Conservation (phyloP, 345 rosid species). For the Draba incana region DNA sequence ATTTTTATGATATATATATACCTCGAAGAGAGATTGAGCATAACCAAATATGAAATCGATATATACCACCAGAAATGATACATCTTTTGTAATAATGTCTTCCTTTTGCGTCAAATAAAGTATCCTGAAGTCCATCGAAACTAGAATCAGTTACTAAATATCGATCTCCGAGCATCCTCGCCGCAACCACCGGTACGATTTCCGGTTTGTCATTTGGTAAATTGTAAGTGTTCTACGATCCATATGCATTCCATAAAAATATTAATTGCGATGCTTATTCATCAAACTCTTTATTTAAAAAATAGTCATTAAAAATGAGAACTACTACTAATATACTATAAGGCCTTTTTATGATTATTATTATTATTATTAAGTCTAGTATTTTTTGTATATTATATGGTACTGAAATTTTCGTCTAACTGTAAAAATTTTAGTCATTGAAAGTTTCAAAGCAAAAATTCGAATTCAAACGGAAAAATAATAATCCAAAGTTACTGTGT, state of each 20-base stretch:
- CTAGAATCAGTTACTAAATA: background rate
- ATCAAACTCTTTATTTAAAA: background rate
- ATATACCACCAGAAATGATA: conserved; percentile 10
- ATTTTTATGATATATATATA: background rate
- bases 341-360: too few species aligned
- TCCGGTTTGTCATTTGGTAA: background rate
- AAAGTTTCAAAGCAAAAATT: too few species aligned
- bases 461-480: too few species aligned
- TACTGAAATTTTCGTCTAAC: too few species aligned
- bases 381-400: too few species aligned
- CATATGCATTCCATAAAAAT: background rate
- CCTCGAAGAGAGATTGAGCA: conserved; percentile 19
- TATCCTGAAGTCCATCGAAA: conserved; percentile 24
- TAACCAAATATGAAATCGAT: conserved; percentile 28
- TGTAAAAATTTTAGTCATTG: too few species aligned
- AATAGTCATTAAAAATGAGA: too few species aligned
- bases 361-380: too few species aligned
- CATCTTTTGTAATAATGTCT: conserved; percentile 26
- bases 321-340: too few species aligned
- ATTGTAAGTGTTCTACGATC: conserved; percentile 4
- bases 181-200: conserved; percentile 19
- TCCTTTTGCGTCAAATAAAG: background rate
- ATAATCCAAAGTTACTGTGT: background rate
- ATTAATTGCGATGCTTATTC: background rate
- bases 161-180: conserved; percentile 16